Base-by-base conservation (phyloP, 176 grass and related monocot genomes). In the Zea luxurians region DNA sequence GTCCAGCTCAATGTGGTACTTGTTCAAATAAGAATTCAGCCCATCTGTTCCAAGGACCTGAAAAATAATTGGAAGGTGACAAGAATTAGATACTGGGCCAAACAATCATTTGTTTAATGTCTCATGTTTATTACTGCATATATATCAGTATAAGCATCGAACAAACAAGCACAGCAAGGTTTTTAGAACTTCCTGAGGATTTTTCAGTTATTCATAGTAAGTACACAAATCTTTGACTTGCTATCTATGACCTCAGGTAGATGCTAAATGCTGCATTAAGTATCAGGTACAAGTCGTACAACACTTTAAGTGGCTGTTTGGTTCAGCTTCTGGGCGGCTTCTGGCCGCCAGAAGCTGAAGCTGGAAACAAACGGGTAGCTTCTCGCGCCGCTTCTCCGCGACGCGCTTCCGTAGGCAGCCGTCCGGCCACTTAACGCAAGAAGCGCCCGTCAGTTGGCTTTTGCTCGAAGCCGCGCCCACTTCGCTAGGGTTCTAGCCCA, bases 31-130 rank as follows among this genome's bases (percentile, higher is more conserved):
- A 75, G 90, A 83, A 89, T 96, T 90, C 37, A 99, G 65, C 8
- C 76, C 83, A 70, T 96, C 88, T 70, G 96, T 99, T 77, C 96
- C 96, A 78, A 99, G 90, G 47, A 99, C 90, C 96, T 99, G 74
- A 64, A 13, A 86, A 83, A 65, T 71, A 76, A 80, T 76, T 48
- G 34, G 48, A 15, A 66, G 60, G 21, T 52, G 13, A 59, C 38
- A 78, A 42, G 8, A 72, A 65, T 73, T 63, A 78, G 78, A 77
- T 52, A 46, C 36, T 5, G 62, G 41, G 13, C 64, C 47, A 12
- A 17, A 62, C 70, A 62, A 8, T 61, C 18, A 37, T 44, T 17
- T 64, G 2, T 1, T 71, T 83, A 50, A 35, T 61, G 37, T 62
- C 45, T 67, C 43, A n/a, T 13, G 0, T 0, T 40, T 83, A 40